Base-by-base conservation (phyloP, 2,329 filamentous ascomycete species). In the Xylaria multiplex region DNA sequence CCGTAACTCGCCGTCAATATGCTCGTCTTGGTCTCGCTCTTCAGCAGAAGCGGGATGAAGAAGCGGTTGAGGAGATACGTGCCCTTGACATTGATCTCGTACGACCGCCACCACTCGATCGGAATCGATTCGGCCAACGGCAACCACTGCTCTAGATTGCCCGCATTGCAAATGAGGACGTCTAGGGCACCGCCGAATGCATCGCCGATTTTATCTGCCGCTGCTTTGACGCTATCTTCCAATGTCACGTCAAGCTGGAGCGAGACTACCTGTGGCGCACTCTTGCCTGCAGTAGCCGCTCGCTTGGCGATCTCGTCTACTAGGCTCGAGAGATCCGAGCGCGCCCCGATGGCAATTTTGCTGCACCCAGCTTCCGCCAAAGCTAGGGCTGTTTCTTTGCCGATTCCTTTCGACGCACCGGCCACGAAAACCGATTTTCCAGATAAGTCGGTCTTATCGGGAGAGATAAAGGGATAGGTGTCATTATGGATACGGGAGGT, bases 331-430 rank as follows among this genome's bases (percentile, higher is more conserved):
- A 88, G 77, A n/a, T 77, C 71, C 3, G 82, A 84, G 8, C 86
- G 83, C 2, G 85, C 86, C 13, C 77, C 81, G 14, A 89, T 75
- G 46, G 81, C 81, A 67, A 89, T 84, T 59, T 74, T 77, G 6
- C 79, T 78, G 58, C 81, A 83, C 6, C 82, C 82, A 2, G 85
- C 85, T 66, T 75, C 77, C 37, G 85, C 86, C 71, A 81, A 87
- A 37, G 81, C 79, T 22, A 85, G 70, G 1, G 84, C 84, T 3
- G 79, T 86, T 32, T 80, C 77, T 2, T 76, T 78, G 7, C 85
- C 85, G 58, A 85, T 80, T 27, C 84, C 83, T 50, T 79, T 82
- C 3, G 82, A 83, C 1, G 81, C 84, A 7, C 85, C 85, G 6
- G 80, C 83, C 55, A 87, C 80, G 64, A 88, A 79, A 55, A 77